A percentile compares a stretch with the other conserved stretches of the same genome.
Conservation (phyloP, 1,139 yeast genomes). For the Debaryomyces coudertii region DNA sequence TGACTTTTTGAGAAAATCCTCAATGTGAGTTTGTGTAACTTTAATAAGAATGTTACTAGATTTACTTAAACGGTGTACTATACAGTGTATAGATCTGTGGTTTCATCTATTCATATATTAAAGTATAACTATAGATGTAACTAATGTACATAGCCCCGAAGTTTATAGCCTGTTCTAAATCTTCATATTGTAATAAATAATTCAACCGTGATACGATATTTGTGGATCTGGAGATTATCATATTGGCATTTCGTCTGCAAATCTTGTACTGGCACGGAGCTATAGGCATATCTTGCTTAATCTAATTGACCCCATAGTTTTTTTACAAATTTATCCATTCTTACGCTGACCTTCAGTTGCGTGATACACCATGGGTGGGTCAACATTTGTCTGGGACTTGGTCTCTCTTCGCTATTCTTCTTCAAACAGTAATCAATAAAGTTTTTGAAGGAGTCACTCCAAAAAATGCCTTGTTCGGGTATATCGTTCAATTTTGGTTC, state of each 20-base stretch:
- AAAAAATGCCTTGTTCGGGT: slow-evolving; percentile 70
- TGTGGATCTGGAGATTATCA: too few relatives aligned
- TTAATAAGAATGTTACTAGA: neutral
- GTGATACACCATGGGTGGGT: slow-evolving; percentile 89
- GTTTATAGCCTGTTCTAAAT: neutral
- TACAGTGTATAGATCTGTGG: neutral
- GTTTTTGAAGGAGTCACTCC: slow-evolving; percentile 84
- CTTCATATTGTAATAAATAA: slow-evolving; percentile 2
- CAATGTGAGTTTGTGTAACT: slow-evolving; percentile 7
- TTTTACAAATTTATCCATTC: slow-evolving; percentile 83
- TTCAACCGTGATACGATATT: neutral
- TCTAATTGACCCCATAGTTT: slow-evolving; percentile 68
- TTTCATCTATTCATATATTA: slow-evolving; percentile 1
- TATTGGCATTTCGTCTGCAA: neutral
- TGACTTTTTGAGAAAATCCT: slow-evolving; percentile 7
- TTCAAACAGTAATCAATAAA: slow-evolving; percentile 80
- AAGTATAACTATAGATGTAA: neutral
- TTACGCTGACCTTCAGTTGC: slow-evolving; percentile 68
- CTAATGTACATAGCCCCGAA: neutral
- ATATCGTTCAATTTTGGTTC: slow-evolving; percentile 70
- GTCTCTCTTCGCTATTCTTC: slow-evolving; percentile 78
- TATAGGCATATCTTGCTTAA: neutral
- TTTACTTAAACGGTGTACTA: neutral
- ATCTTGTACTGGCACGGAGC: neutral
- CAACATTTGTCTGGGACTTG: slow-evolving; percentile 91